Conservation (phyloP, 257 asterid genomes). For the Scutellaria barbata region DNA sequence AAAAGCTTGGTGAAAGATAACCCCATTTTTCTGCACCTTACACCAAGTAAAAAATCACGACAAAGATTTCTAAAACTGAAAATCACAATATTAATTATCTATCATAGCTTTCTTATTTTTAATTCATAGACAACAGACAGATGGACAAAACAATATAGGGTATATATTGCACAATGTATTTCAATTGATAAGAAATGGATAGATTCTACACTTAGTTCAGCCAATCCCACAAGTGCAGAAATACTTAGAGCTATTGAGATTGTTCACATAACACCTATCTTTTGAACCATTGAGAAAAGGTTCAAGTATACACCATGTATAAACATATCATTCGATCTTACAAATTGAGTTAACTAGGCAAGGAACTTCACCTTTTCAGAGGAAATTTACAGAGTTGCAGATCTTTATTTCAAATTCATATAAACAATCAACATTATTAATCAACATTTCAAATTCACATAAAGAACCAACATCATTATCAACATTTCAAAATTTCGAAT, state of each 20-base stretch:
- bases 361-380: not conserved
- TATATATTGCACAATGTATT: not conserved
- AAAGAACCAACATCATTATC: not conserved
- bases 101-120: not conserved
- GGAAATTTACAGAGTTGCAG: not conserved
- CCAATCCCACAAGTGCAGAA: not conserved
- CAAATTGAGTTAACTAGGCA: too few relatives aligned
- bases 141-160: not conserved
- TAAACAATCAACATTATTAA: not conserved
- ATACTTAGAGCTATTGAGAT: not conserved
- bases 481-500: not conserved
- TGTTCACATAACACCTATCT: not conserved
- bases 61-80: not conserved
- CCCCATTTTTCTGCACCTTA: conserved; percentile 62
- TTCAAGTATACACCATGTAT: not conserved
- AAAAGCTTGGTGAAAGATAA: conserved; percentile 81
- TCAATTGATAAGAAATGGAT: not conserved
- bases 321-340: too few relatives aligned
- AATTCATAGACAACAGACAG: not conserved
- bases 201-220: not conserved
- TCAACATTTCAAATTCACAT: not conserved
- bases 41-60: conserved; percentile 28
- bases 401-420: not conserved
- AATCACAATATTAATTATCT: not conserved
- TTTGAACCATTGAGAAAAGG: not conserved